Base-by-base conservation (phyloP, 495 filamentous ascomycete species). In the Trichoderma orchidacearum region DNA sequence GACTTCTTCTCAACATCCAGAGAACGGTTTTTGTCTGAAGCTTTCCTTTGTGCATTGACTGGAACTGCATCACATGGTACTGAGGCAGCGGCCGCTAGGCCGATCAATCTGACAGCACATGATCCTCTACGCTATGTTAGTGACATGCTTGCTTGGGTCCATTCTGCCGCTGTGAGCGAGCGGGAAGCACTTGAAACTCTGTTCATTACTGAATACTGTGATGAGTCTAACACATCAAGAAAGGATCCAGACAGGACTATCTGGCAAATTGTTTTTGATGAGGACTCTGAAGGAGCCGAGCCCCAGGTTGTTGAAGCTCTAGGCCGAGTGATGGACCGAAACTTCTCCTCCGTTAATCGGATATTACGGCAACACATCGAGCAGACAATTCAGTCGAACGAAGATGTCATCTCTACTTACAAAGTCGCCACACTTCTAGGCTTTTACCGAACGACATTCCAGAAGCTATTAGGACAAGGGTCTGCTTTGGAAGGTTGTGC, bases 101-200 rank as follows among this genome's bases (percentile, higher is more conserved):
- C 94, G 0, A 99, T 99, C 61, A 94, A 99, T 65, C 78, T 96
- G 48, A 87, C 83, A 30, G 90, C 93, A 11, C 90, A 96, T 63
- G 93, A 99, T 64, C 86, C 89, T 12, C 71, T 99, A 13, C 79
- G 93, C 31, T 99, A 97, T 64, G 84, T 95, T 18, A 91, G 93
- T 21, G 93, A 99, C 65, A 97, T 99, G 92, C 79, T 97, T 15
- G 93, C 93, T 5, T 99, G 93, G 93, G 82, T 84, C 2, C 93
- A 99, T 65, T 96, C 94, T 0, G 85, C 90, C 5, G 82, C 92
- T 0, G 93, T 97, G 0, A 91, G 90, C 18, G 93, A 99, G 68
- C 80, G 88, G 41, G 93, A 99, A 68, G 89, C 92, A 2, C 75
- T 99, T 17, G 93, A 96, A 64, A 83, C 86, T 3, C 72, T 99